Base-by-base conservation (phyloP, 2,329 filamentous ascomycete genomes). In the Cladosporium sphaerospermum region DNA sequence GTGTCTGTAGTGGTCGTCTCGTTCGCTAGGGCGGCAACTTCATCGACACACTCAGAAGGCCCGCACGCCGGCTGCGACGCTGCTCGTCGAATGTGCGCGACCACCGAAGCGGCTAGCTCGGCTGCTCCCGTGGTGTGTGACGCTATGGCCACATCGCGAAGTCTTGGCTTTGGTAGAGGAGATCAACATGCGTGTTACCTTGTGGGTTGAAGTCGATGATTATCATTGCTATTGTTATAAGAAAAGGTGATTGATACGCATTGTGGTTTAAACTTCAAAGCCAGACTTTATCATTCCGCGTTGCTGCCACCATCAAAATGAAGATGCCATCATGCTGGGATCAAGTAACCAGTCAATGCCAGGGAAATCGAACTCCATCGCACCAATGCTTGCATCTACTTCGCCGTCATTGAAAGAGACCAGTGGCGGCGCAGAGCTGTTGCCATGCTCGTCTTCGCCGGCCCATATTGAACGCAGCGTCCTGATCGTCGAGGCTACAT, bases 1-100 rank as follows among this genome's bases (percentile, higher is more conserved):
- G 42, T 16, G 42, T 44, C 18, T 41, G 36, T 31, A 47, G 45
- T 42, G 49, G 39, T 41, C 45, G 51, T 53, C 51, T 53, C 51
- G 41, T 47, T 53, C 45, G 37, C 51, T 53, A 53, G 34, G 34
- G 37, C 51, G 39, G 14, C 43, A 53, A 53, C 43, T 53, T 53
- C 51, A 33, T 46, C 50, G 43, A 40, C 51, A 39, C 36, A 39
- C 36, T 14, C 36, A 39, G 36, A 14, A 39, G 36, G 36, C 36
- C 36, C 36, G 36, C n/a, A 39, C 36, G n/a, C n/a, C 23, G 23
- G 23, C 23, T 28, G 23, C 23, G 23, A 28, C 23, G 23, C 23
- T 28, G 23, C 23, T 28, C 23, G 23, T 28, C 23, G 23, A 28
- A 28, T 28, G 23, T 28, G 23, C 23, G 23, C 23, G 23, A 28